Evolutionary conservation across 208 protist species (phyloP).

Genomic region (Acanthamoeba comandoni): DNA sequence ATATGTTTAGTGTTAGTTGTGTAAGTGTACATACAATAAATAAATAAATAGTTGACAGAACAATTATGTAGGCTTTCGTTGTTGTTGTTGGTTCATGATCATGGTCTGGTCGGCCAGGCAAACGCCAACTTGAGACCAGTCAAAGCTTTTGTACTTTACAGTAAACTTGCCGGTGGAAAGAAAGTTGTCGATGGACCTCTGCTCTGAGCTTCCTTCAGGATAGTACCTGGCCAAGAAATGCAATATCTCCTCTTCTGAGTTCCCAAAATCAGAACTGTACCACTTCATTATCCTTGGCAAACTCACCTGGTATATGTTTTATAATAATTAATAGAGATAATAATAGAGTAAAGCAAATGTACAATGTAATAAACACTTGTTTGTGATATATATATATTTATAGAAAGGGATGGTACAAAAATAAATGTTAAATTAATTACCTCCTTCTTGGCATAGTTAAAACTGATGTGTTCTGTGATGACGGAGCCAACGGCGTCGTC

Average conservation of each 20-base stretch:
- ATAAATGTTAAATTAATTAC: too few species aligned
- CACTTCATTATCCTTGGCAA: slow-evolving; percentile 64
- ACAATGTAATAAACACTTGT: too few species aligned
- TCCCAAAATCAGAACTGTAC: slow-evolving; percentile 47
- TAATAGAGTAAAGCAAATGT: slow-evolving; percentile 4
- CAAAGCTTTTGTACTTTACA: slow-evolving; percentile 31
- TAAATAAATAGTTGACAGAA: neutral
- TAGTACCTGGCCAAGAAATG: slow-evolving; percentile 26
- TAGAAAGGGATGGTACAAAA: too few species aligned
- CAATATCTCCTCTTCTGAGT: slow-evolving; percentile 16
- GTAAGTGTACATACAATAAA: neutral
- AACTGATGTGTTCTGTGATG: slow-evolving; percentile 17
- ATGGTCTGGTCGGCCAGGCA: neutral
- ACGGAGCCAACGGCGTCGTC: slow-evolving; percentile 16
- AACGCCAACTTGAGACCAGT: slow-evolving; percentile 4
- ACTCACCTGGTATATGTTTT: neutral
- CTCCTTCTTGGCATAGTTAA: slow-evolving; percentile 59
- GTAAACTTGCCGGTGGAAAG: slow-evolving; percentile 29
- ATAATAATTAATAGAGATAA: slow-evolving; percentile 5
- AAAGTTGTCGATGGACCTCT: slow-evolving; percentile 44
- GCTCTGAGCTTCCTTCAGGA: slow-evolving; percentile 23
- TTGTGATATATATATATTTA: too few species aligned
- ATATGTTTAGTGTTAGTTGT: slow-evolving; percentile 3
- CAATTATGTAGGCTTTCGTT: neutral
- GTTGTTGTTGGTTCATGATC: neutral